Evolutionary conservation across 345 rosid species (phyloP), one percentile per base, ranked within the genome.

Genomic region (Boechera stricta): DNA sequence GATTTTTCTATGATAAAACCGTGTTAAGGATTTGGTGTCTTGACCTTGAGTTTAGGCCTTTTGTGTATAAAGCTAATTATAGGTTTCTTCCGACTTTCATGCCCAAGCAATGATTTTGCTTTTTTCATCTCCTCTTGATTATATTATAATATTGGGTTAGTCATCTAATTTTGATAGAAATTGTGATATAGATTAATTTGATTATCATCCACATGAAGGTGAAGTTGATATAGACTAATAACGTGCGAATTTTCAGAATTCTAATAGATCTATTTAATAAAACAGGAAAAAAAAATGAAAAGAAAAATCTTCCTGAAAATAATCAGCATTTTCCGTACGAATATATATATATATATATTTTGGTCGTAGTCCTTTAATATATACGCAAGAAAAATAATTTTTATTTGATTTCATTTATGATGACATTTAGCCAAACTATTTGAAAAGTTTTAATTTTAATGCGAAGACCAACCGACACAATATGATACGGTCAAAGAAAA

Each of bases 11-110:
- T 32, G 81, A 58, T 38, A 21, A 61, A 73, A 69, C 45, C 45
- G 62, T 54, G 62, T 52, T 61, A 6, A 39, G 38, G 49, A 60
- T 74, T 42, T 68, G 59, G 63, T 74, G 72, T 45, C 8, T 79
- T 64, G n/a, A 26, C 82, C 82, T 79, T 67, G 54, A 68, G 67
- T 73, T 75, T 69, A 69, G 76, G 65, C 3, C 3, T 52, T 79
- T 79, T 67, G 42, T 58, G 10, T 42, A 33, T 67, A n/a, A 7
- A 52, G 52, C 74, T 73, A 79, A 79, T 73, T 73, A 16, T 68
- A 73, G 78, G 10, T 53, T 73, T 33, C 21, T 55, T 53, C 82
- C 78, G 4, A 45, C 45, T 79, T 73, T 79, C 60, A 79, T 45
- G 55, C 64, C 12, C 49, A 66, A 39, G 49, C 73, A 56, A 64